Evolutionary conservation across 345 rosid genomes (phyloP).

Genomic region (Syzygium aromaticum): DNA sequence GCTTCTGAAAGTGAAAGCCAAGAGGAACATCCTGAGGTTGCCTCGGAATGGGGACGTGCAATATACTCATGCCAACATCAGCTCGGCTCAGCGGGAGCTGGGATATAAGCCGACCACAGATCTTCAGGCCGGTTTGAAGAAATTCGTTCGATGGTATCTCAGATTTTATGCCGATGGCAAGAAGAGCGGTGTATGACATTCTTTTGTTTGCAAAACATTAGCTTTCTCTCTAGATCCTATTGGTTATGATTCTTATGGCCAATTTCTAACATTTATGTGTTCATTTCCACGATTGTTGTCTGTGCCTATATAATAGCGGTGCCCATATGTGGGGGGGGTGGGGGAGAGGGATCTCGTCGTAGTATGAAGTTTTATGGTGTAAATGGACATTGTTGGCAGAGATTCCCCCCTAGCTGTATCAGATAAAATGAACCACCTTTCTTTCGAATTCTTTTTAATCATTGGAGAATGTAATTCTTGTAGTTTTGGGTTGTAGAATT

Average conservation of each 20-base stretch:
- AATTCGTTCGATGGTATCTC: conserved; percentile 83
- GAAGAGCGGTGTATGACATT: conserved; percentile 45
- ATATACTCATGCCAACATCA: conserved; percentile 88
- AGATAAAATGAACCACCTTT: conserved; percentile 14
- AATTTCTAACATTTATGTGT: conserved; percentile 25
- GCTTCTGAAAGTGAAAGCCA: conserved; percentile 78
- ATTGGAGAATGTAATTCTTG: conserved; percentile 34
- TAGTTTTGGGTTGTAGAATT: conserved; percentile 37
- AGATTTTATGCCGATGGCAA: conserved; percentile 53
- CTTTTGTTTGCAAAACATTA: conserved; percentile 15
- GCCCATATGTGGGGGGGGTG: background rate
- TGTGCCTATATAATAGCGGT: background rate
- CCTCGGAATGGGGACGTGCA: conserved; percentile 93
- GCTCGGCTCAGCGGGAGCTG: conserved; percentile 67
- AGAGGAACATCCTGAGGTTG: conserved; percentile 70
- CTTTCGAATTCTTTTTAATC: conserved; percentile 4
- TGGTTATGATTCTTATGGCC: conserved; percentile 41
- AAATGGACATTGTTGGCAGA: conserved; percentile 19
- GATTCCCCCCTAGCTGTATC: conserved; percentile 6
- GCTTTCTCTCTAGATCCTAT: conserved; percentile 26
- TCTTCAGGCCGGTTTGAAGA: conserved; percentile 83
- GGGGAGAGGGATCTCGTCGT: conserved; percentile 2
- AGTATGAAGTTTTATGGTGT: conserved; percentile 27
- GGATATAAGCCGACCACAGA: conserved; percentile 85
- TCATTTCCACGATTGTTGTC: conserved; percentile 16